A percentile compares a stretch with the other conserved stretches of the same genome.
Conservation (phyloP, 257 asterid genomes). For the Solanum etuberosum region DNA sequence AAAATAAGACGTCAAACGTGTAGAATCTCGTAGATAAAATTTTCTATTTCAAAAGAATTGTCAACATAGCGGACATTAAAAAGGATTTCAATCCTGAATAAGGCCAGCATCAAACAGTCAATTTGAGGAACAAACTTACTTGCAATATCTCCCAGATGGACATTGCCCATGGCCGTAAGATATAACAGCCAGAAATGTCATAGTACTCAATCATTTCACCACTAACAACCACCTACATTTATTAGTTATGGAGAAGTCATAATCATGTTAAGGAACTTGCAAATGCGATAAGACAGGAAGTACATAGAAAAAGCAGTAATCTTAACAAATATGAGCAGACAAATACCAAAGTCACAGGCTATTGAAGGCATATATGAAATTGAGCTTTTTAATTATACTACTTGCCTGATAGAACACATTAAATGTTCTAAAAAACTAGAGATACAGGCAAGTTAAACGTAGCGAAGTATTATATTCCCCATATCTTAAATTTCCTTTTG, state of each 20-base stretch:
- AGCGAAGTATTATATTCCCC: neutral
- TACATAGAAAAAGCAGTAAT: neutral
- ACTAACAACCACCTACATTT: constrained; percentile 65
- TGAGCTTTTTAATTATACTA: neutral
- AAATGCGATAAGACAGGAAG: neutral
- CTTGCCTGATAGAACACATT: neutral
- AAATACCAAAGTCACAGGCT: neutral
- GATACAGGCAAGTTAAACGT: neutral
- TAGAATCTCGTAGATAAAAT: neutral
- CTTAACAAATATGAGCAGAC: neutral
- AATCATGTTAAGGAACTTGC: neutral
- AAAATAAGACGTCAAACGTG: neutral
- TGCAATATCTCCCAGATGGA: constrained; percentile 94
- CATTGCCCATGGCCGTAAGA: constrained; percentile 97
- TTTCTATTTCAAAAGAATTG: neutral
- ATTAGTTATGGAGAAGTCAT: neutral
- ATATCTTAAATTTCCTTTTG: neutral
- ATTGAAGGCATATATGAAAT: neutral
- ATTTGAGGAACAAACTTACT: constrained; percentile 30
- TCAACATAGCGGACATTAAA: neutral
- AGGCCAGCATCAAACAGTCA: neutral
- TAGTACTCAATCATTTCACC: constrained; percentile 96
- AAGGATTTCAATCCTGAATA: neutral
- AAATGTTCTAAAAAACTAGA: neutral
- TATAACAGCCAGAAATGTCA: constrained; percentile 97